Evolutionary conservation across 2,329 filamentous ascomycete genomes (phyloP).

Genomic region (Pestalotiopsis sp.): DNA sequence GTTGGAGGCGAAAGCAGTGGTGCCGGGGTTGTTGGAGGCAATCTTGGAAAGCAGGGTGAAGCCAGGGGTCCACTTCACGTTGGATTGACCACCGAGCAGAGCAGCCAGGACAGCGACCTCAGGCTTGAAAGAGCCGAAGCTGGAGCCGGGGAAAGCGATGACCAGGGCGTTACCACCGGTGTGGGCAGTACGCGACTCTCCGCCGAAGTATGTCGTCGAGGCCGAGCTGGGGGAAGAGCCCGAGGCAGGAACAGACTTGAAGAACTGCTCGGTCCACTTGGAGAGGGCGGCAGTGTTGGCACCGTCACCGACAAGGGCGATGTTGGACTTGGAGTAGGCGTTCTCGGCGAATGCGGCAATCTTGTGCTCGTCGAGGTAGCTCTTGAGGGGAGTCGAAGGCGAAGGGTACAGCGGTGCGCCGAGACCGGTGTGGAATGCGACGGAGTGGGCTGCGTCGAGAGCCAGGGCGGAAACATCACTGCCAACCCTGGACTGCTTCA

Average conservation of each 20-base stretch:
- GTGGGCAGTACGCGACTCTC: slow-evolving; percentile 87
- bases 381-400: slow-evolving; percentile 70
- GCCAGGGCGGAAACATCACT: slow-evolving; percentile 68
- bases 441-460: slow-evolving; percentile 76
- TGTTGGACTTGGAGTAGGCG: slow-evolving; percentile 87
- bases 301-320: slow-evolving; percentile 90
- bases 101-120: slow-evolving; percentile 86
- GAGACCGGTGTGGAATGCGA: slow-evolving; percentile 71
- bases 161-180: slow-evolving; percentile 79
- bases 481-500: slow-evolving; percentile 75
- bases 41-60: slow-evolving; percentile 90
- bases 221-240: slow-evolving; percentile 59
- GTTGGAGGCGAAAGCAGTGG: slow-evolving; percentile 74
- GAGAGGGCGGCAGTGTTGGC: slow-evolving; percentile 74
- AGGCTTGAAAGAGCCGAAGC: slow-evolving; percentile 81
- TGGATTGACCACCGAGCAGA: slow-evolving; percentile 86
- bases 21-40: slow-evolving; percentile 65
- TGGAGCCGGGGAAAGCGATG: slow-evolving; percentile 90
- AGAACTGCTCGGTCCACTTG: slow-evolving; percentile 95
- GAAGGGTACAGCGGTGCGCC: slow-evolving; percentile 77
- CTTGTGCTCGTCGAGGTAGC: slow-evolving; percentile 78
- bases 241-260: slow-evolving; percentile 68
- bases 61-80: slow-evolving; percentile 93
- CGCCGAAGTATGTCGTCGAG: slow-evolving; percentile 87
- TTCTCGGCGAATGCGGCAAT: slow-evolving; percentile 76